These are phyloP conservation scores for Thielaviopsis ethacetica DNA, from an alignment of 2,329 filamentous ascomycete genomes.

Conservation along the genomic window DNA sequence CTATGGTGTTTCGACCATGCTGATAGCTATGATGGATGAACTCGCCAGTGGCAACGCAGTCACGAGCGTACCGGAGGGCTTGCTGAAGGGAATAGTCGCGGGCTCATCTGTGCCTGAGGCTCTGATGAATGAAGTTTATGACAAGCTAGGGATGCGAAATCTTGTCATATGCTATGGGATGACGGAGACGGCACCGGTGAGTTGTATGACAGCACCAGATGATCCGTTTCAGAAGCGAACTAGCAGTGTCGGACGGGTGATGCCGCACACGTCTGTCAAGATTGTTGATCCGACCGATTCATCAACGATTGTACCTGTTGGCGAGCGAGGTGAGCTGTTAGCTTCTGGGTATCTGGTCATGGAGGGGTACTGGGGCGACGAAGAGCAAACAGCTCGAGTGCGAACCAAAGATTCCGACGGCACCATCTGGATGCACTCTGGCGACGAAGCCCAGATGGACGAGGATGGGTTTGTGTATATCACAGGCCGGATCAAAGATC, in stretches of 20 bases:
- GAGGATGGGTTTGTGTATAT: slow-evolving; percentile 70
- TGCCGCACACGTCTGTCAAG: slow-evolving; percentile 67
- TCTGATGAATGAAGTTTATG: slow-evolving; percentile 63
- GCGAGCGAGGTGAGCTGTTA: slow-evolving; percentile 62
- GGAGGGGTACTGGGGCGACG: slow-evolving; percentile 78
- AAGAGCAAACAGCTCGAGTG: slow-evolving; percentile 50
- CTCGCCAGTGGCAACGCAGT: slow-evolving; percentile 31
- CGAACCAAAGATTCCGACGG: slow-evolving; percentile 26
- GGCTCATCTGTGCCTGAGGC: slow-evolving; percentile 72
- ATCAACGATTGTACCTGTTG: slow-evolving; percentile 40
- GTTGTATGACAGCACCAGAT: slow-evolving; percentile 64
- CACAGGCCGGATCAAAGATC: slow-evolving; percentile 82
- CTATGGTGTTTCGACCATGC: slow-evolving; percentile 92
- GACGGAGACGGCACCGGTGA: slow-evolving; percentile 73
- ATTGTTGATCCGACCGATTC: slow-evolving; percentile 56
- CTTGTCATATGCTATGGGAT: slow-evolving; percentile 93
- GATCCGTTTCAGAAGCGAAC: slow-evolving; percentile 62
- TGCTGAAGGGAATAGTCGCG: slow-evolving; percentile 83
- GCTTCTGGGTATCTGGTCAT: slow-evolving; percentile 76
- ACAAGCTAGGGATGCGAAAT: slow-evolving; percentile 57
- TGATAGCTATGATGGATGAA: slow-evolving; percentile 69
- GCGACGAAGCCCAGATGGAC: slow-evolving; percentile 82
- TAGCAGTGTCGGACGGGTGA: slow-evolving; percentile 57
- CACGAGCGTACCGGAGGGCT: slow-evolving; percentile 18
- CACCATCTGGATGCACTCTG: slow-evolving; percentile 73